Percentiles rank a stretch among this genome's conserved stretches.
Evolutionary conservation across 495 filamentous ascomycete genomes (phyloP).

Genomic region (Hypoxylon crocopeplum): DNA sequence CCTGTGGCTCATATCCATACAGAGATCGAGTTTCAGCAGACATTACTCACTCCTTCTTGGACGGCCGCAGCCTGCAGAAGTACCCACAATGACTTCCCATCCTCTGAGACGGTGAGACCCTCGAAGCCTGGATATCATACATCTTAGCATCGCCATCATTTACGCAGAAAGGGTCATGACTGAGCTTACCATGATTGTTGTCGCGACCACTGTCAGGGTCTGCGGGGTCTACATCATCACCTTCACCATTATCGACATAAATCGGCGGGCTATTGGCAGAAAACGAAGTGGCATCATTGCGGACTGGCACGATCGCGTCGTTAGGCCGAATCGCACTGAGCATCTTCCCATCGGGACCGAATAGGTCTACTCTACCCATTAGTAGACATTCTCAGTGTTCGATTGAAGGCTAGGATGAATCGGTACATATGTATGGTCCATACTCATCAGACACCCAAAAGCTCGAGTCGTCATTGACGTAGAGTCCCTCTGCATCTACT

Average conservation of each 20-base stretch:
- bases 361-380: conserved; percentile 49
- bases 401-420: no score
- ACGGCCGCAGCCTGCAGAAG: conserved; percentile 72
- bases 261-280: conserved; percentile 62
- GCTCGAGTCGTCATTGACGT: conserved; percentile 65
- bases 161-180: not conserved
- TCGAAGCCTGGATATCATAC: conserved; percentile 58
- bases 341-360: conserved; percentile 66
- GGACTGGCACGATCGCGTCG: conserved; percentile 68
- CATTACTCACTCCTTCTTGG: conserved; percentile 69
- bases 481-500: conserved; percentile 74
- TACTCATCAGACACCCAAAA: conserved; percentile 88
- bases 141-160: not conserved
- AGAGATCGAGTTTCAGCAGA: no score
- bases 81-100: conserved; percentile 70
- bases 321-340: conserved; percentile 70
- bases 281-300: conserved; percentile 61
- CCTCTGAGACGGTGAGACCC: conserved; percentile 67
- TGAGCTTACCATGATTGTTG: conserved; percentile 71
- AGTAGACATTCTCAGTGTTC: not conserved
- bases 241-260: conserved; percentile 52
- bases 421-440: conserved; percentile 69
- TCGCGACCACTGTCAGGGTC: conserved; percentile 69
- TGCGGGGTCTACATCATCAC: conserved; percentile 44
- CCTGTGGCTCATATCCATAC: no score